A percentile compares a stretch with the other conserved stretches of the same genome.
phyloP scores from a whole-genome alignment of 2,329 filamentous ascomycete species.

The Pochonia chlamydosporia region DNA sequence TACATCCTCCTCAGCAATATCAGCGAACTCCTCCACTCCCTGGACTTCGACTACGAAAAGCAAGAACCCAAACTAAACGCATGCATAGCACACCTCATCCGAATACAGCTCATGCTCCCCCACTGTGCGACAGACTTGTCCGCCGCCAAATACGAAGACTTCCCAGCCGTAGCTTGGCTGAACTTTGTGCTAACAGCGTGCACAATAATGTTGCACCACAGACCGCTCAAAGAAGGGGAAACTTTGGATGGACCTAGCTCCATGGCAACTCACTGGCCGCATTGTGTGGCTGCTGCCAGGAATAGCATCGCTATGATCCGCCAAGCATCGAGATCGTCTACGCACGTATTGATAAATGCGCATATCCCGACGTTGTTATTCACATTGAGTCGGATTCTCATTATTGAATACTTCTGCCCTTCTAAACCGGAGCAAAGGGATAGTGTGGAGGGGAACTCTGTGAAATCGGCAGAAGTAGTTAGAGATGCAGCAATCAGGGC shows the following conservation, averaged over 20 bases:
- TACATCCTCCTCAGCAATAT: slow-evolving; percentile 15
- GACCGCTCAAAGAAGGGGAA: slow-evolving; percentile 10
- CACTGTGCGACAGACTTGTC: slow-evolving; percentile 16
- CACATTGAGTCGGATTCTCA: slow-evolving; percentile 11
- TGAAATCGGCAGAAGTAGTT: not conserved
- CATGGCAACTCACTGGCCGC: slow-evolving; percentile 16
- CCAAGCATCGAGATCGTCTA: slow-evolving; percentile 12
- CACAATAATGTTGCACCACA: slow-evolving; percentile 17
- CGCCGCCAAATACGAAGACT: slow-evolving; percentile 12
- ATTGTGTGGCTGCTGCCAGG: slow-evolving; percentile 16
- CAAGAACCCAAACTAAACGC: too few species aligned
- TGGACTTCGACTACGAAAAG: not conserved
- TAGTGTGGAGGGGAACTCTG: not conserved
- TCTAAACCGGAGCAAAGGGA: slow-evolving; percentile 1
- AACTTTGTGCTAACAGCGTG: slow-evolving; percentile 11
- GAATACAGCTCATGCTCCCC: slow-evolving; percentile 17
- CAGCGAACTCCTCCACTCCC: slow-evolving; percentile 12
- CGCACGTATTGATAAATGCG: slow-evolving; percentile 12
- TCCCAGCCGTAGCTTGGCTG: slow-evolving; percentile 16
- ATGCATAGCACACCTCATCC: slow-evolving; percentile 9
- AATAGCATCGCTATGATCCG: slow-evolving; percentile 12
- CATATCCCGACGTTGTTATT: slow-evolving; percentile 15
- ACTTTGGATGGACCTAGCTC: too few species aligned
- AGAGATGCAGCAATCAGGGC: slow-evolving; percentile 12
- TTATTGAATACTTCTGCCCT: slow-evolving; percentile 15